These are phyloP conservation scores for Paraconiothyrium brasiliense DNA, from an alignment of 2,329 filamentous ascomycete species.

Conservation along the genomic window DNA sequence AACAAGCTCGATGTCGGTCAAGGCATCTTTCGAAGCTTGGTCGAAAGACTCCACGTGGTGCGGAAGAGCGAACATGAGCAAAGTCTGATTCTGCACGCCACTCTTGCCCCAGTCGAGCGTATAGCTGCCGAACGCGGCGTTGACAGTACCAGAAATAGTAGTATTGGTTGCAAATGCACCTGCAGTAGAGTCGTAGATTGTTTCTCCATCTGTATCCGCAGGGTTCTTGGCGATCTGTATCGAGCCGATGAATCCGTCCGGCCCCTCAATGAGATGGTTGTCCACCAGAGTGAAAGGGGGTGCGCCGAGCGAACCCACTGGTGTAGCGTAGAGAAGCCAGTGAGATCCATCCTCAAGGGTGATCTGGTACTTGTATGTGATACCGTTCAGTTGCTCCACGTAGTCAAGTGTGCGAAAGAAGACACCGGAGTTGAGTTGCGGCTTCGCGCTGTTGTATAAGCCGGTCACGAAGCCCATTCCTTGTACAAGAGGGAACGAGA, in stretches of 20 bases:
- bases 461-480: conserved; percentile 90
- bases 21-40: conserved; percentile 53
- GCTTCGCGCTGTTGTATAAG: conserved; percentile 75
- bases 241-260: conserved; percentile 74
- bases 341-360: conserved; percentile 71
- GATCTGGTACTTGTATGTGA: conserved; percentile 79
- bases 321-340: conserved; percentile 84
- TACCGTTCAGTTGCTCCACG: conserved; percentile 47
- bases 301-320: conserved; percentile 62
- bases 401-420: conserved; percentile 74
- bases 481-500: conserved; percentile 85
- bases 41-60: conserved; percentile 87
- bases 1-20: conserved; percentile 68
- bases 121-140: conserved; percentile 70
- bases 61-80: conserved; percentile 90
- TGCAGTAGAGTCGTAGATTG: conserved; percentile 76
- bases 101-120: conserved; percentile 75
- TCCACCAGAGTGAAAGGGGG: conserved; percentile 76
- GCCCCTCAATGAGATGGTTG: conserved; percentile 72
- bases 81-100: conserved; percentile 65
- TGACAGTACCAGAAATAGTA: conserved; percentile 60
- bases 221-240: conserved; percentile 88
- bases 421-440: conserved; percentile 77
- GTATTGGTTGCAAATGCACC: conserved; percentile 76
- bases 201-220: conserved; percentile 60